Evolutionary conservation across 805 yeast genomes (phyloP).

Genomic region (Maudiozyma turicensis): DNA sequence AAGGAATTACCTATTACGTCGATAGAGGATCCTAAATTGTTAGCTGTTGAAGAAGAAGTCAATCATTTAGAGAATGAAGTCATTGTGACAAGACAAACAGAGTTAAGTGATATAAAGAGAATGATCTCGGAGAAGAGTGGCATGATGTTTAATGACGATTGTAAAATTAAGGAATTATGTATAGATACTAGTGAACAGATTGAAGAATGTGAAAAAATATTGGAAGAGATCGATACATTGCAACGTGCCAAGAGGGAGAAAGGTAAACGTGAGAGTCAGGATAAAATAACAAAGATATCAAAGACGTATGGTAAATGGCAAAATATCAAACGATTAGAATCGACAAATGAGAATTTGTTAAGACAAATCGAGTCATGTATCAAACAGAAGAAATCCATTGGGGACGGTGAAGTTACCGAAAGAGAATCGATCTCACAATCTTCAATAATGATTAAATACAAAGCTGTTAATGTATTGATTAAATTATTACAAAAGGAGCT

Average conservation of each 20-base stretch:
- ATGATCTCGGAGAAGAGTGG: constrained; percentile 11
- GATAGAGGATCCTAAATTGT: constrained; percentile 17
- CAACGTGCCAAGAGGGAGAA: constrained; percentile 7
- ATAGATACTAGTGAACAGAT: constrained; percentile 15
- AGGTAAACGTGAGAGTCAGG: constrained; percentile 4
- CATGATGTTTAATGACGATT: constrained; percentile 12
- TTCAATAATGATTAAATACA: too few species aligned
- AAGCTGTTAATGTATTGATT: too few species aligned
- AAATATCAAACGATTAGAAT: constrained; percentile 1
- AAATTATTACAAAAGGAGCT: too few species aligned
- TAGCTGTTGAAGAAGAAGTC: constrained; percentile 15
- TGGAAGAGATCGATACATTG: constrained; percentile 13
- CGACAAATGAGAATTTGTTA: constrained; percentile 2
- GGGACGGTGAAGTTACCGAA: background rate
- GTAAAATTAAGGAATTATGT: constrained; percentile 14
- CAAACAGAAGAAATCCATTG: constrained; percentile 3
- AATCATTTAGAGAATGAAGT: constrained; percentile 12
- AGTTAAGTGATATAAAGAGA: constrained; percentile 14
- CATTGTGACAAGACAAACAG: constrained; percentile 10
- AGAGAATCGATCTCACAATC: background rate
- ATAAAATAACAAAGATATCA: constrained; percentile 1
- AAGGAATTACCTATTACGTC: constrained; percentile 14
- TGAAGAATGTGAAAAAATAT: constrained; percentile 19
- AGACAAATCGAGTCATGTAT: constrained; percentile 1
- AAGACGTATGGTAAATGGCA: constrained; percentile 9